phyloP scores from a whole-genome alignment of 1,139 yeast species.

The Yamadazyma kanchanaburiensis region DNA sequence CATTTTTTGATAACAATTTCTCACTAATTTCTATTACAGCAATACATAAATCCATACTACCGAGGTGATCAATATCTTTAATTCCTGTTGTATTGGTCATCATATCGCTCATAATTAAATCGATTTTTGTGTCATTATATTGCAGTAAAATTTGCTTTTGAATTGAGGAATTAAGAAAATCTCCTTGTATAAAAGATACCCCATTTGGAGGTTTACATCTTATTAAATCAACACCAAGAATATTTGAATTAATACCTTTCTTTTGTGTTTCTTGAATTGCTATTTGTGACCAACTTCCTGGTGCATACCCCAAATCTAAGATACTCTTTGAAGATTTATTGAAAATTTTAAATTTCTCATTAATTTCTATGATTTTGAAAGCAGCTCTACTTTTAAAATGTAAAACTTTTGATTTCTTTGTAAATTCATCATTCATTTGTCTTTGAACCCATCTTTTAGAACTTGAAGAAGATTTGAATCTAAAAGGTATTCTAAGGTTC shows the following conservation, averaged over 20 bases:
- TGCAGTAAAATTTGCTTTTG: conserved; percentile 23
- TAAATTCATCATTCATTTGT: conserved; percentile 60
- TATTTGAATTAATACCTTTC: conserved; percentile 3
- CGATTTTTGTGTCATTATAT: conserved; percentile 15
- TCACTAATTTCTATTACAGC: conserved; percentile 33
- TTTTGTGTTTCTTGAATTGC: conserved; percentile 25
- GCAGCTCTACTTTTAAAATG: conserved; percentile 86
- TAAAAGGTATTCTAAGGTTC: conserved; percentile 3
- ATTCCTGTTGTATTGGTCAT: conserved; percentile 47
- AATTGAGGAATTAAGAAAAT: conserved; percentile 32
- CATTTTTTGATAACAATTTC: conserved; percentile 27
- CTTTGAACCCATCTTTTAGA: conserved; percentile 63
- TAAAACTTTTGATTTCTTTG: conserved; percentile 61
- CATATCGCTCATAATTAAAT: conserved; percentile 45
- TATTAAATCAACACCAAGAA: conserved; percentile 43
- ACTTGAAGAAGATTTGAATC: conserved; percentile 23
- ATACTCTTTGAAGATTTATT: conserved; percentile 49
- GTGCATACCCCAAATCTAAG: conserved; percentile 65
- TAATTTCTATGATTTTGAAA: conserved; percentile 71
- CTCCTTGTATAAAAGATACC: conserved; percentile 39
- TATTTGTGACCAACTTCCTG: conserved; percentile 51
- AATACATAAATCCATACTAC: conserved; percentile 44
- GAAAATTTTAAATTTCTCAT: conserved; percentile 61
- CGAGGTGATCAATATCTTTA: conserved; percentile 40
- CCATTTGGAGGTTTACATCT: conserved; percentile 39